Base-by-base conservation (phyloP, 75 land plant genomes). In the Cryptomeria japonica region DNA sequence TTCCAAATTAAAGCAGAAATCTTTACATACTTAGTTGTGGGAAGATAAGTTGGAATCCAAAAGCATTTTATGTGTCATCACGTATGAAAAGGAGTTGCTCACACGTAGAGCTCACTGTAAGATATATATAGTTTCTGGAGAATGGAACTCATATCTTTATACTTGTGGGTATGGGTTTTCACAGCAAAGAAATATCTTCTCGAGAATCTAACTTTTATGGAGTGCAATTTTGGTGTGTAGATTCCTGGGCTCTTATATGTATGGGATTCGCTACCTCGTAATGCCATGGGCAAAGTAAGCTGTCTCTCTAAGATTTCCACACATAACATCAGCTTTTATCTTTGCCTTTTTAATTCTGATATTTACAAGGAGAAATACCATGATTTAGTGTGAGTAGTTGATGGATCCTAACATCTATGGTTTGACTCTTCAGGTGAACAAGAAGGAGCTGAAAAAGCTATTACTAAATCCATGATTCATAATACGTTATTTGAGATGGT, bases 281-380 rank as follows among this genome's bases (percentile, higher is more conserved):
- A 98, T 92, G 99, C 99, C 41, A 95, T 98, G 99, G 99, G 99
- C 89, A 98, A 98, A 94, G 99, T 98, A 58, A 77, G 86, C 64
- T 64, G 28, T 18, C 49, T 56, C 38, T 73, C 38, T 87, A 64
- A 61, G 44, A n/a, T 87, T 83, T 77, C 32, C 19, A 18, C 42
- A 12, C 37, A 41, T n/a, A 47, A 38, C 2, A 39, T 77, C 78
- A 83, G 79, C 49, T 75, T 79, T 41, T 70, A 25, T 32, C 16
- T 64, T 13, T 64, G 5, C 44, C 44, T 51, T 31, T 36, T n/a
- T 36, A 49, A 56, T 64, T 58, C 61, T 64, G 32, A 31, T 89
- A 51, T 53, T 88, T 22, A 47, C 37, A 18, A 55, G 38, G 75
- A 84, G 64, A 73, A 36, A 6, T 56, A 77, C 46, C 36, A 58